Evolutionary conservation across 2,329 filamentous ascomycete species (phyloP), one percentile per base, ranked within the genome.

Genomic region (Epichloe elymi): DNA sequence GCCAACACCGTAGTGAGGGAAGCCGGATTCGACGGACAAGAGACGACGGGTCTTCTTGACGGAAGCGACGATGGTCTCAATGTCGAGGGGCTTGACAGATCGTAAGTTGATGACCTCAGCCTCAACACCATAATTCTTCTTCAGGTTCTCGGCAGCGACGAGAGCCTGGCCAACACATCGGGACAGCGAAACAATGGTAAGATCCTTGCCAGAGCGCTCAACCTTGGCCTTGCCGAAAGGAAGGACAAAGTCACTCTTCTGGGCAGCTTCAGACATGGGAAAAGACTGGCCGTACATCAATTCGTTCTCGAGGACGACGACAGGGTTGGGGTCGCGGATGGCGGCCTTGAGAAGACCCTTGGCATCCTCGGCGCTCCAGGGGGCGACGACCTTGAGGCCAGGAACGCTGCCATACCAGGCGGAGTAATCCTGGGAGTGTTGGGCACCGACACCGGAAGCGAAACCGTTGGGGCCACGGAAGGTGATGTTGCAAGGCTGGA

Each of bases 381-480:
- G 93, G 93, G 86, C 79, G 58, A 98, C 90, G 56, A 98, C 93
- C 80, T 98, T 98, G 63, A 98, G 76, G 60, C 93, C 93, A 49
- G 93, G 93, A 63, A 98, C 93, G 72, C 88, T 94, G 67, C 91
- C 93, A 74, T 98, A 98, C 93, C 93, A 98, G 56, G 91, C 89
- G 48, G 88, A 88, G 78, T 94, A 98, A 70, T 98, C 93, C 76
- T 98, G 93, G 49, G 93, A 97, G 79, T 98, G 93, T 78, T 98
- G 93, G 54, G 93, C 93, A 58, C 75, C 93, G 63, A 98, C 93
- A 79, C 93, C 93, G 55, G 91, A 68, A 56, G 93, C 93, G 71
- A 98, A 98, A 64, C 93, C 93, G 74, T 98, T 98, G 72, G 93
- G 93, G 50, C 93, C 93, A 68, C 93, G 90, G 85, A 98, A 98